These are phyloP conservation scores for Neurospora sp. DNA, from an alignment of 495 filamentous ascomycete species.

Conservation along the genomic window DNA sequence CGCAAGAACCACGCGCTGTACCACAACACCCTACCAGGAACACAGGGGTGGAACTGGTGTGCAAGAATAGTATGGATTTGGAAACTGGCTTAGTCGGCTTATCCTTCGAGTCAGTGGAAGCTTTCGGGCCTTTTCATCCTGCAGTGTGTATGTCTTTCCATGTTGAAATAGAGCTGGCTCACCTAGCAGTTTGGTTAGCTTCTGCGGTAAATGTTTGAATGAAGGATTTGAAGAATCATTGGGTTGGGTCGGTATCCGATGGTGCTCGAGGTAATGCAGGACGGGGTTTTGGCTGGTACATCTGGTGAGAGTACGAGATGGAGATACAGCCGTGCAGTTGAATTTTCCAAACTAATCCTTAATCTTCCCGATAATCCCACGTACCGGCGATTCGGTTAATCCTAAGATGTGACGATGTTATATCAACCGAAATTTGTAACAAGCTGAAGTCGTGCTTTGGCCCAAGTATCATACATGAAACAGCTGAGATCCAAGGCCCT, in stretches of 20 bases:
- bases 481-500: not conserved
- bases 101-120: not conserved
- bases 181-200: not conserved
- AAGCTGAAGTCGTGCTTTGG: not conserved
- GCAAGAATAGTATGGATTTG: not conserved
- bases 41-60: not conserved
- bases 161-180: not conserved
- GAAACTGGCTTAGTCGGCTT: not conserved
- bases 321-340: not conserved
- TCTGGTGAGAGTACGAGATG: not conserved
- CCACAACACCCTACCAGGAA: not conserved
- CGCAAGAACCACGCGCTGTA: not conserved
- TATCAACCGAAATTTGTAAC: not conserved
- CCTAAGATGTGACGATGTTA: not conserved
- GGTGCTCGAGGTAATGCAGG: not conserved
- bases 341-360: not conserved
- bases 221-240: not conserved
- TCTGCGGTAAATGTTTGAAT: not conserved
- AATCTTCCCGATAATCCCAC: not conserved
- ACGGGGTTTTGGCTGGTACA: not conserved
- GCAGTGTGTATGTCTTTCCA: not conserved
- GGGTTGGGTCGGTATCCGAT: not conserved
- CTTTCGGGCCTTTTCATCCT: not conserved
- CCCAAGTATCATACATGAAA: not conserved
- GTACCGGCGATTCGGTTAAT: not conserved